Evolutionary conservation across 306 rosid species (phyloP).

Genomic region (Inga leiocalycina): DNA sequence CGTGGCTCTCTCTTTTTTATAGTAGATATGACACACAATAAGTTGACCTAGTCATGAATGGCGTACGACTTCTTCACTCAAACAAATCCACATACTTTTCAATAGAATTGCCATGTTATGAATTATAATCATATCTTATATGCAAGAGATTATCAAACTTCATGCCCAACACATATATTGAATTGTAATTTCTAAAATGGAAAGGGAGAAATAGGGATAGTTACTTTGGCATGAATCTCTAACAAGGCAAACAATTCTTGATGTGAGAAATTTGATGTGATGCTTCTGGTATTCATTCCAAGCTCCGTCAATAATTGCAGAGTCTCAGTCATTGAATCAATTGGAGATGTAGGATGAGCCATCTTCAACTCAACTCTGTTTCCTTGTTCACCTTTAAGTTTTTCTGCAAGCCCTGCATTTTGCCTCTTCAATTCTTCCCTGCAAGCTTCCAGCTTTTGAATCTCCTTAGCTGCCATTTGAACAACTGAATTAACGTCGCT

Average conservation of each 20-base stretch:
- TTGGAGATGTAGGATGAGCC: conserved; percentile 48
- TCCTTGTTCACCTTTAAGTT: conserved; percentile 7
- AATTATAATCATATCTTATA: not conserved
- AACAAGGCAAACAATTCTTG: conserved; percentile 48
- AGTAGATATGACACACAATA: not conserved
- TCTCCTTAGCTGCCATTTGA: conserved; percentile 51
- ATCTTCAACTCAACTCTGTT: conserved; percentile 38
- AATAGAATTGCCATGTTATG: not conserved
- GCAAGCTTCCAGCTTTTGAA: conserved; percentile 41
- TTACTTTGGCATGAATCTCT: conserved; percentile 45
- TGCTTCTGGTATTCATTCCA: conserved; percentile 45
- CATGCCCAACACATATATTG: not conserved
- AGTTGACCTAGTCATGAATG: not conserved
- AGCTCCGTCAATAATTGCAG: conserved; percentile 51
- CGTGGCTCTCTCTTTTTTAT: not conserved
- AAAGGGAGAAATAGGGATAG: not conserved
- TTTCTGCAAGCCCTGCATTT: conserved; percentile 44
- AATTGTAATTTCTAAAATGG: not conserved
- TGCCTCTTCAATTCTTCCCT: conserved; percentile 50
- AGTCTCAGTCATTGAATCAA: conserved; percentile 57
- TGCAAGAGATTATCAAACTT: not conserved
- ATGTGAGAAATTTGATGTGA: conserved; percentile 52
- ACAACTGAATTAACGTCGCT: conserved; percentile 67
- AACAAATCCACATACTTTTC: not conserved
- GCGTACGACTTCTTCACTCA: not conserved